phyloP scores from a whole-genome alignment of 1,284 basidiomycete genomes.

The Thelephora terrestris region DNA sequence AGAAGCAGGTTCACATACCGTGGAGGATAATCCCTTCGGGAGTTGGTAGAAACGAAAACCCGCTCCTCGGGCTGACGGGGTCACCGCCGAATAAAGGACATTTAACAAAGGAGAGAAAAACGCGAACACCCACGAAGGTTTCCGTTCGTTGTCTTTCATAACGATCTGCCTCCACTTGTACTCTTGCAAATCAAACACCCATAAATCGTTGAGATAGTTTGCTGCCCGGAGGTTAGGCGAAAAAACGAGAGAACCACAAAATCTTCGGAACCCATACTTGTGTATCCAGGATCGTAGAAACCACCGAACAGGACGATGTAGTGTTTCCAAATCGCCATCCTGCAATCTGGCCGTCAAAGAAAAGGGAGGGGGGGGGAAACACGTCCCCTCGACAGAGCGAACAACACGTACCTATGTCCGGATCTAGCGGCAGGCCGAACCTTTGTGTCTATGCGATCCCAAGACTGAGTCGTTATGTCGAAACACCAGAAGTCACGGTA shows the following conservation, averaged over 20 bases:
- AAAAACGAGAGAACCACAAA: not conserved
- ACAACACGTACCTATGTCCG: conserved; percentile 57
- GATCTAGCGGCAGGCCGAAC: conserved; percentile 73
- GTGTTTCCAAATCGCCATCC: conserved; percentile 90
- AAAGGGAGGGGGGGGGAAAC: not conserved
- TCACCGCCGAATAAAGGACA: not conserved
- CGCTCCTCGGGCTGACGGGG: conserved; percentile 59
- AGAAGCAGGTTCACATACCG: conserved; percentile 35
- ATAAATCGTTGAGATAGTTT: conserved; percentile 79
- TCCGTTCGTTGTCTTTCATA: conserved; percentile 55
- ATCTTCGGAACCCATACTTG: too few species aligned
- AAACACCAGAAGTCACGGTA: conserved; percentile 85
- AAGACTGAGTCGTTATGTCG: conserved; percentile 63
- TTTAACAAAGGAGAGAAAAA: not conserved
- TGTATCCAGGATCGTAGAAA: conserved; percentile 75
- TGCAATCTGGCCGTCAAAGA: conserved; percentile 14
- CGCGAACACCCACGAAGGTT: conserved; percentile 51
- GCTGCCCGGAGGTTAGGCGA: conserved; percentile 32
- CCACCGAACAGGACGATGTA: conserved; percentile 82
- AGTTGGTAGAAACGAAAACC: conserved; percentile 80
- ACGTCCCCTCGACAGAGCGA: not conserved
- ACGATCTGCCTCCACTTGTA: conserved; percentile 85
- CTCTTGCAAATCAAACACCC: conserved; percentile 82
- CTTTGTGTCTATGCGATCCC: conserved; percentile 88
- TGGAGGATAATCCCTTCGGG: conserved; percentile 78